Evolutionary conservation across 2,329 filamentous ascomycete genomes (phyloP).

Genomic region (Epichloe typhina): DNA sequence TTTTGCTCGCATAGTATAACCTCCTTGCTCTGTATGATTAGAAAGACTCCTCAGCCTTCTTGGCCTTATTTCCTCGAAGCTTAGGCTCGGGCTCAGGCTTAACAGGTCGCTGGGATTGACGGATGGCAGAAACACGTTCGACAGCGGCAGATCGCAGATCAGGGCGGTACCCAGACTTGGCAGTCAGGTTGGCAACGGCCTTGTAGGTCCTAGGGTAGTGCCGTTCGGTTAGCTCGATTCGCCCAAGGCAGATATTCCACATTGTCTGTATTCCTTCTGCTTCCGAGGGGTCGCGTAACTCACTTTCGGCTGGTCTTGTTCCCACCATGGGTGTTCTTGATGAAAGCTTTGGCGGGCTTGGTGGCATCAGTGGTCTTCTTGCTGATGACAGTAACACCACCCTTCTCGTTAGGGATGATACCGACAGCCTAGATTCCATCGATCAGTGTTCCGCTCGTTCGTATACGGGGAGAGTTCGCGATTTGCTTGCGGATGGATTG

Average conservation of each 20-base stretch:
- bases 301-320: constrained; percentile 63
- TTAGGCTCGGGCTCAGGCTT: constrained; percentile 65
- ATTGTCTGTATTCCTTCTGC: neutral
- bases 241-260: constrained; percentile 10
- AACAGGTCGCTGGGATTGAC: constrained; percentile 61
- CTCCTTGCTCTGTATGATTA: constrained; percentile 10
- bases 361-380: constrained; percentile 66
- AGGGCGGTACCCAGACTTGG: constrained; percentile 74
- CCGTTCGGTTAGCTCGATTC: neutral
- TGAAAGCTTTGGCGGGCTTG: constrained; percentile 56
- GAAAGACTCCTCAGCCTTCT: constrained; percentile 45
- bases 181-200: constrained; percentile 67
- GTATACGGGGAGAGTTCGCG: constrained; percentile 1
- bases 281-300: constrained; percentile 8
- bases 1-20: neutral
- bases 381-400: constrained; percentile 65
- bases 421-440: constrained; percentile 57
- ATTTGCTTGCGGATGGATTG: constrained; percentile 2
- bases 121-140: constrained; percentile 76
- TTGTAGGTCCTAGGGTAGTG: constrained; percentile 63
- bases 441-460: constrained; percentile 8
- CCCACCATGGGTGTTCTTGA: constrained; percentile 55
- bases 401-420: constrained; percentile 61
- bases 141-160: constrained; percentile 70
- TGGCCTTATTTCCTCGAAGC: constrained; percentile 66